Conservation (phyloP, 352 stramenopile species). For the Saprolegnia parasitica region DNA sequence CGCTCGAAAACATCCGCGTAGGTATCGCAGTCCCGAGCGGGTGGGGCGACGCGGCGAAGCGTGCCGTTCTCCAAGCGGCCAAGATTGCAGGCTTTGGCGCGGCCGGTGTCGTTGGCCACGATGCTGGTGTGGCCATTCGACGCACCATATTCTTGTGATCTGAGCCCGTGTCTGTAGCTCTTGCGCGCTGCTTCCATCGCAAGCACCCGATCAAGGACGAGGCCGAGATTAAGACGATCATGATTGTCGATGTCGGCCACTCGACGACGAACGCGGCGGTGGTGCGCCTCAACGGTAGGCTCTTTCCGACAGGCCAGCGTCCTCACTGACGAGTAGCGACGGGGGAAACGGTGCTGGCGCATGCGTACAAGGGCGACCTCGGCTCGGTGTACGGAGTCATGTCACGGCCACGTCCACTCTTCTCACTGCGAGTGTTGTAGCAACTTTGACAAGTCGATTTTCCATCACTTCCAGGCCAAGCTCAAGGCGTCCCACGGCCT, state of each 20-base stretch:
- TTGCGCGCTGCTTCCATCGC: constrained; percentile 72
- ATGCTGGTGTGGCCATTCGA: constrained; percentile 28
- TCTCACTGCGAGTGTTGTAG: constrained; percentile 19
- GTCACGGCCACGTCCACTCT: neutral
- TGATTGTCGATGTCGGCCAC: constrained; percentile 87
- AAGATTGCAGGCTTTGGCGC: constrained; percentile 60
- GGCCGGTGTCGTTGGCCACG: constrained; percentile 46
- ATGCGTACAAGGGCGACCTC: constrained; percentile 48
- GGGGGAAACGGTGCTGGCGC: constrained; percentile 53
- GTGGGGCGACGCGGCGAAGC: constrained; percentile 53
- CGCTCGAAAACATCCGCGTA: constrained; percentile 42
- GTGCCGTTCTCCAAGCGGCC: constrained; percentile 42
- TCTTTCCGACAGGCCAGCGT: neutral
- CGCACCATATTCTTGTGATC: neutral
- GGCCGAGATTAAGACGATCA: constrained; percentile 51
- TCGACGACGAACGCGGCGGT: constrained; percentile 66
- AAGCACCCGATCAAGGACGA: constrained; percentile 69
- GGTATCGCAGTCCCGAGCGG: constrained; percentile 59
- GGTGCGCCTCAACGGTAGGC: constrained; percentile 56
- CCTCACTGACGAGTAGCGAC: constrained; percentile 30
- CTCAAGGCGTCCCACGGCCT: constrained; percentile 46
- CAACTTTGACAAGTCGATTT: constrained; percentile 71
- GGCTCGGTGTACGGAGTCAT: constrained; percentile 44
- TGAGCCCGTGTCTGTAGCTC: constrained; percentile 27
- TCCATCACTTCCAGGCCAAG: constrained; percentile 72